Evolutionary conservation across 78 protist genomes (phyloP).

Genomic region (Cyanophora paradoxa): DNA sequence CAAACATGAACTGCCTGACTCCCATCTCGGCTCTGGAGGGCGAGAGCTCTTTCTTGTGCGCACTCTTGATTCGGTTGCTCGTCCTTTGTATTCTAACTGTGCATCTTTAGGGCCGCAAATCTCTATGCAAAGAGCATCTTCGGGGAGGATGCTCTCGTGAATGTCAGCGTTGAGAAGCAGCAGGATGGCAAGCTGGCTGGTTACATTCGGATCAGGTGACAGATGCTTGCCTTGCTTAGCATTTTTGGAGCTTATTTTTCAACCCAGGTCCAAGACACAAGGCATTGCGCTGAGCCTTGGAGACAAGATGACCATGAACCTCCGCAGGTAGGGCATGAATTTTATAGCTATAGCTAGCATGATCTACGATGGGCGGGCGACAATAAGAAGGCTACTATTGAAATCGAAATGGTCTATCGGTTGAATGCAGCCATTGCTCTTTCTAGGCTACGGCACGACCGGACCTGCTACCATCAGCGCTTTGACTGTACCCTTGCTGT

Average conservation of each 20-base stretch:
- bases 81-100: too few species aligned
- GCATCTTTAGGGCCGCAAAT: slow-evolving; percentile 91
- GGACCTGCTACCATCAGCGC: too few species aligned
- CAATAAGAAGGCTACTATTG: too few species aligned
- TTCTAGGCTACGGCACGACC: too few species aligned
- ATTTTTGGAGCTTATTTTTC: not conserved
- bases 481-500: too few species aligned
- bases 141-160: slow-evolving; percentile 91
- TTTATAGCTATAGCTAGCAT: too few species aligned
- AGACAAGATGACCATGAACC: slow-evolving; percentile 76
- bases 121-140: slow-evolving; percentile 83
- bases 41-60: slow-evolving; percentile 87
- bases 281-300: slow-evolving; percentile 94
- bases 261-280: slow-evolving; percentile 80
- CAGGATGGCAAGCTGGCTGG: slow-evolving; percentile 10
- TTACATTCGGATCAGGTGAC: not conserved
- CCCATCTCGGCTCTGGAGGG: slow-evolving; percentile 55
- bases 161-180: slow-evolving; percentile 74
- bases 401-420: too few species aligned
- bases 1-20: slow-evolving; percentile 89
- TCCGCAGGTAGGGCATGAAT: too few species aligned
- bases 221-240: not conserved
- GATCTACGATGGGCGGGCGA: too few species aligned
- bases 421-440: too few species aligned
- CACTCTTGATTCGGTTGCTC: too few species aligned